phyloP scores from a whole-genome alignment of 2,329 filamentous ascomycete genomes.

The Botryosphaeria dothidea region DNA sequence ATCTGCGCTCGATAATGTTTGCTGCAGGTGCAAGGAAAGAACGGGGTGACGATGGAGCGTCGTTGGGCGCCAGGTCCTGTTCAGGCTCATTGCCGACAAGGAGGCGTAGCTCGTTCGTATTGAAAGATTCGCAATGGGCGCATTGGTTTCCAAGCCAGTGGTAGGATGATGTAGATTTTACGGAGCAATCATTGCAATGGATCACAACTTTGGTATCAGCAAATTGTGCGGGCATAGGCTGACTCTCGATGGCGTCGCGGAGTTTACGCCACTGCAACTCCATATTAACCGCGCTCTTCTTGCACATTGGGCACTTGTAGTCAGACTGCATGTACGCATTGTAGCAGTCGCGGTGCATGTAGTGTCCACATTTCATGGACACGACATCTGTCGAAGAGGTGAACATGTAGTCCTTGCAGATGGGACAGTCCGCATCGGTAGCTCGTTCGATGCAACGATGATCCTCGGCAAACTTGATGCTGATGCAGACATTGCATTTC shows the following conservation, averaged over 20 bases:
- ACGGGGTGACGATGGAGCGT: not conserved
- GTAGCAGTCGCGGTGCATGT: slow-evolving; percentile 89
- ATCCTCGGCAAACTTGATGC: slow-evolving; percentile 77
- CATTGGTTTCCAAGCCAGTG: slow-evolving; percentile 97
- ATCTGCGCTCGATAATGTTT: slow-evolving; percentile 1
- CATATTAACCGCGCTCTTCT: slow-evolving; percentile 97
- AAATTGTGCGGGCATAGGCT: slow-evolving; percentile 90
- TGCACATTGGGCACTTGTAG: slow-evolving; percentile 96
- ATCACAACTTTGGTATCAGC: slow-evolving; percentile 77
- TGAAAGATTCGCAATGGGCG: slow-evolving; percentile 58
- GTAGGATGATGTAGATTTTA: slow-evolving; percentile 81
- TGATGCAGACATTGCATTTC: slow-evolving; percentile 85
- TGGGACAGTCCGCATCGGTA: slow-evolving; percentile 93
- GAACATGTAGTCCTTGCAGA: slow-evolving; percentile 96
- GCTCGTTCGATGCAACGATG: slow-evolving; percentile 95
- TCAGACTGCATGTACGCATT: slow-evolving; percentile 83
- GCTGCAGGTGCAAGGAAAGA: not conserved
- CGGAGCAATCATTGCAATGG: slow-evolving; percentile 92
- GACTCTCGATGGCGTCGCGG: slow-evolving; percentile 80
- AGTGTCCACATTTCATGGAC: slow-evolving; percentile 94
- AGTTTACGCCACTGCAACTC: slow-evolving; percentile 90
- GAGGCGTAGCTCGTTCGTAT: slow-evolving; percentile 51
- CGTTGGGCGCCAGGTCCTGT: slow-evolving; percentile 18
- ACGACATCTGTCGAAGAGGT: slow-evolving; percentile 85
- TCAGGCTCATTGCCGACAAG: slow-evolving; percentile 41